Evolutionary conservation across 495 filamentous ascomycete genomes (phyloP).

Genomic region (Tuber umbilicatum): DNA sequence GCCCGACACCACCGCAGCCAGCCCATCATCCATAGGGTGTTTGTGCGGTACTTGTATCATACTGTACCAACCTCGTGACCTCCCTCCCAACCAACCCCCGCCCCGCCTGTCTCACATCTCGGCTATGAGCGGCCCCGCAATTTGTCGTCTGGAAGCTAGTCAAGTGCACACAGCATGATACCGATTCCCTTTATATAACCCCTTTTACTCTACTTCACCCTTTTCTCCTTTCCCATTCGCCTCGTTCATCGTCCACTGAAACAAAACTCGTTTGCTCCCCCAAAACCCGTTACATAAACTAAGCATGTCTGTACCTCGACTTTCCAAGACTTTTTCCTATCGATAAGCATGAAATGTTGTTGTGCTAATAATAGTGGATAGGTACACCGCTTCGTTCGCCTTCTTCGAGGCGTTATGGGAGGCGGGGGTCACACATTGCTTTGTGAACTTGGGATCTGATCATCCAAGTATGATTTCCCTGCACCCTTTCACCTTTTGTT

Average conservation of each 20-base stretch:
- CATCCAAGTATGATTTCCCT: conserved; percentile 54
- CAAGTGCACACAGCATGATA: background rate
- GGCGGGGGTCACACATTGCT: conserved; percentile 82
- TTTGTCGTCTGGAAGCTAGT: background rate
- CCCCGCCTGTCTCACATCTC: background rate
- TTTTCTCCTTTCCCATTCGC: background rate
- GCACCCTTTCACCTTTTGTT: background rate
- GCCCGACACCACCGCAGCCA: background rate
- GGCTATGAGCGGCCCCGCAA: background rate
- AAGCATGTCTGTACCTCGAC: background rate
- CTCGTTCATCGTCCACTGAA: background rate
- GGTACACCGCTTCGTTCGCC: conserved; percentile 71
- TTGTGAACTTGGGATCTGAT: conserved; percentile 93
- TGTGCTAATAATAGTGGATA: conserved; percentile 11
- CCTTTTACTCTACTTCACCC: background rate
- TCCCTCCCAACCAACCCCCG: background rate
- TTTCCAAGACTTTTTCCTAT: background rate
- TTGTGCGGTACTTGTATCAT: too few relatives aligned
- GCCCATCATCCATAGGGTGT: too few relatives aligned
- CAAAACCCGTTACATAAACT: background rate
- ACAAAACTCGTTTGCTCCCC: background rate
- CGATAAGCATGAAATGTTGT: background rate
- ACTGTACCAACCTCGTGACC: background rate
- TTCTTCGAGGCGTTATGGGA: conserved; percentile 96
- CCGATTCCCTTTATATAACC: background rate